A percentile compares a stretch with the other conserved stretches of the same genome.
phyloP scores from a whole-genome alignment of 306 rosid species.

The Senna tora region DNA sequence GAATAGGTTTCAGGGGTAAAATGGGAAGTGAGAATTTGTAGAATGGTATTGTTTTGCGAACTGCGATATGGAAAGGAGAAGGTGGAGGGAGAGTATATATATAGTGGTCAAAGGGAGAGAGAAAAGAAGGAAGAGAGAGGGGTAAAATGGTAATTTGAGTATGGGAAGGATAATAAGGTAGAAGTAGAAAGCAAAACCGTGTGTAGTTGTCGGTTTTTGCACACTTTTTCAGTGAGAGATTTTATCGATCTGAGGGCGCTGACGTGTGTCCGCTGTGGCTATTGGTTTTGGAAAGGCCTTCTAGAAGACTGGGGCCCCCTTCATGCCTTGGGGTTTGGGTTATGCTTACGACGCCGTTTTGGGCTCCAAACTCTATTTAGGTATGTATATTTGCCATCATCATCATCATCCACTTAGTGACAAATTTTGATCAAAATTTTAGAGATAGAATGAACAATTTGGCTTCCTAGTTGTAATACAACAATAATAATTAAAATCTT shows the following conservation, averaged over 20 bases:
- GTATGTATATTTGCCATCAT: too few species aligned
- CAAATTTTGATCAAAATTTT: too few species aligned
- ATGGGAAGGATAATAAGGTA: background rate
- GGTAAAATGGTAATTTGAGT: constrained; percentile 13
- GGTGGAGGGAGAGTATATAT: constrained; percentile 16
- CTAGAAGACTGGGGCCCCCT: background rate
- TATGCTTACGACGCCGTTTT: too few species aligned
- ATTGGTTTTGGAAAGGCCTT: background rate
- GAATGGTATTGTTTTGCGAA: background rate
- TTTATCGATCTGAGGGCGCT: too few species aligned
- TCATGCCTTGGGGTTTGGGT: too few species aligned
- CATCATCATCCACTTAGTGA: too few species aligned
- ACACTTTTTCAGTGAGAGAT: background rate
- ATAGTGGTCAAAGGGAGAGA: constrained; percentile 33
- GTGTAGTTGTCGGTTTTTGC: background rate
- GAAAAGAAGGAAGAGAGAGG: background rate
- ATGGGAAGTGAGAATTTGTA: background rate
- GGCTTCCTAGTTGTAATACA: too few species aligned
- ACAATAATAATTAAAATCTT: too few species aligned
- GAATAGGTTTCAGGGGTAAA: constrained; percentile 21
- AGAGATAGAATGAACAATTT: too few species aligned
- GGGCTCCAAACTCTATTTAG: too few species aligned
- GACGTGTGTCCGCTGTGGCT: background rate
- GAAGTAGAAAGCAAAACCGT: constrained; percentile 8
- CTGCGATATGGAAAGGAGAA: background rate